These are phyloP conservation scores for Podaxis sp. DNA, from an alignment of 768 basidiomycete species.

Conservation along the genomic window DNA sequence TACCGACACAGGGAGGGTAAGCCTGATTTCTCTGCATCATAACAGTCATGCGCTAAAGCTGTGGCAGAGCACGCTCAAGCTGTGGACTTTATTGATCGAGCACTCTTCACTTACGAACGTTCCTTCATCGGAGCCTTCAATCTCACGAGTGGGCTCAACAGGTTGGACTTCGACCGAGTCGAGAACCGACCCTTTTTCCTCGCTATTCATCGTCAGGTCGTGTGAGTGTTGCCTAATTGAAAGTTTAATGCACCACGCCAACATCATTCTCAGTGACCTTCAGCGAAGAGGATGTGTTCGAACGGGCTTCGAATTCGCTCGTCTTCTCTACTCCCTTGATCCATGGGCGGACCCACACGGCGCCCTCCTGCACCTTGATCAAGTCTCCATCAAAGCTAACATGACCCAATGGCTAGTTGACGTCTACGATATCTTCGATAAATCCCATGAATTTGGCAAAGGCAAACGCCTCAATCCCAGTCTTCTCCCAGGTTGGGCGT, in stretches of 20 bases:
- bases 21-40: conserved; percentile 8
- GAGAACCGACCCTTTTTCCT: conserved; percentile 94
- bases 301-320: conserved; percentile 88
- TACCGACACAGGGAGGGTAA: conserved; percentile 84
- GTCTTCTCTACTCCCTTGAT: conserved; percentile 81
- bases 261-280: conserved; percentile 52
- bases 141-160: conserved; percentile 73
- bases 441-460: conserved; percentile 16
- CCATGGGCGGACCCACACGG: conserved; percentile 90
- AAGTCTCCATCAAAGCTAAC: conserved; percentile 75
- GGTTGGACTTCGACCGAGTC: conserved; percentile 85
- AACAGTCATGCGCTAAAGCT: not conserved
- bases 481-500: conserved; percentile 75
- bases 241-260: not conserved
- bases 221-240: conserved; percentile 39
- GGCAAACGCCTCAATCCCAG: conserved; percentile 42
- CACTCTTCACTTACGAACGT: conserved; percentile 90
- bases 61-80: conserved; percentile 72
- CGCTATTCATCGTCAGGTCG: conserved; percentile 77
- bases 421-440: conserved; percentile 47
- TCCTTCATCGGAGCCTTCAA: conserved; percentile 85
- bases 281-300: conserved; percentile 86
- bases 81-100: conserved; percentile 87
- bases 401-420: conserved; percentile 81
- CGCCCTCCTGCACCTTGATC: conserved; percentile 77